Conservation (phyloP, 345 rosid genomes). For the Durio zibethinus region DNA sequence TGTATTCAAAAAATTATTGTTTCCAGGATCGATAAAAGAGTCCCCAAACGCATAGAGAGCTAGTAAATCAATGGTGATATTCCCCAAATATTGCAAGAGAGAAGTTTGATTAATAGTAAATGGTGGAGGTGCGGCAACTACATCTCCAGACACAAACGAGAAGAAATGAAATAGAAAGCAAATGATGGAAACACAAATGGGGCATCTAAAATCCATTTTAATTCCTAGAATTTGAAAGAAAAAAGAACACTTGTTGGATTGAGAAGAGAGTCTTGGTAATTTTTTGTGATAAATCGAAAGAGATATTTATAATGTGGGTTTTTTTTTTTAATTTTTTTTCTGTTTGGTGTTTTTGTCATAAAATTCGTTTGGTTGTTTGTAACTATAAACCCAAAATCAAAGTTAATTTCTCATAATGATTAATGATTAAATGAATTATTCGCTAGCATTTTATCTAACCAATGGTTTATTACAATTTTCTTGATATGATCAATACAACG, state of each 20-base stretch:
- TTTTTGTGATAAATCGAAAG: background rate
- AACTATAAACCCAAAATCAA: too few relatives aligned
- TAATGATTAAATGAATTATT: background rate
- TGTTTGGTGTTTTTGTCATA: too few relatives aligned
- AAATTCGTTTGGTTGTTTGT: too few relatives aligned
- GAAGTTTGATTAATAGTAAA: background rate
- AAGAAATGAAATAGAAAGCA: background rate
- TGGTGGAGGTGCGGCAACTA: background rate
- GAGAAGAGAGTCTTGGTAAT: background rate
- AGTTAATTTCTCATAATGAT: too few relatives aligned
- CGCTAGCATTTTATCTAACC: too few relatives aligned
- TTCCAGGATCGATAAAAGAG: background rate
- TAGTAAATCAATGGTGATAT: background rate
- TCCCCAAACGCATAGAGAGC: slow-evolving; percentile 10
- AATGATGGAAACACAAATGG: background rate
- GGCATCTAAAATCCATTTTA: background rate
- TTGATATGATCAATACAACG: too few relatives aligned
- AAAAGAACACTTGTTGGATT: background rate
- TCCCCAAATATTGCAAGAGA: background rate
- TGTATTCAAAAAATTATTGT: background rate
- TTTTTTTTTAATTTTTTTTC: too few relatives aligned
- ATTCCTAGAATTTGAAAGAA: too few relatives aligned
- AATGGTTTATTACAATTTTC: too few relatives aligned
- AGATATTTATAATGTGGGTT: background rate
- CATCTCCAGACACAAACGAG: background rate